These are phyloP conservation scores for Coemansia sp. DNA, from an alignment of 192 early-diverging fungal species.

Conservation along the genomic window DNA sequence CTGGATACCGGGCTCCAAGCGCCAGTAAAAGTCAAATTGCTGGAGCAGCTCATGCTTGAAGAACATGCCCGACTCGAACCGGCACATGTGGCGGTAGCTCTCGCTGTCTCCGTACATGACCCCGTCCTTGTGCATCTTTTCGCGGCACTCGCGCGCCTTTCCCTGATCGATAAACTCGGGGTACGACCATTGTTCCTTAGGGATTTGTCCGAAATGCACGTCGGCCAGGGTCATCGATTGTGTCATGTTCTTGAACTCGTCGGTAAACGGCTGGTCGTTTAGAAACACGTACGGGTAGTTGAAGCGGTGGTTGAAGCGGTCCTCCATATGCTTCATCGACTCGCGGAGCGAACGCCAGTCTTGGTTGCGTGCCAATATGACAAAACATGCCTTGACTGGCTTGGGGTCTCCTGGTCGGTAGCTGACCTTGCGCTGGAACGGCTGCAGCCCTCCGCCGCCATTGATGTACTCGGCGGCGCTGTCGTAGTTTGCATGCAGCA, in stretches of 20 bases:
- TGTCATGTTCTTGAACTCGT: constrained; percentile 59
- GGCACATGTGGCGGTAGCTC: constrained; percentile 40
- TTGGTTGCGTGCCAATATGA: constrained; percentile 66
- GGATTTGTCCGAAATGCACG: constrained; percentile 38
- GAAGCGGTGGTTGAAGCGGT: constrained; percentile 70
- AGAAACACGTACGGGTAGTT: constrained; percentile 80
- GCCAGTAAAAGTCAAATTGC: constrained; percentile 51
- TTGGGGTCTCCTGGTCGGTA: constrained; percentile 28
- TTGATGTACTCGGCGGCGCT: constrained; percentile 16
- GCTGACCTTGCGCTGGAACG: constrained; percentile 22
- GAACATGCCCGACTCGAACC: constrained; percentile 39
- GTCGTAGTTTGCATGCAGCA: constrained; percentile 41
- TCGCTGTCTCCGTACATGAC: constrained; percentile 41
- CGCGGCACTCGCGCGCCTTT: constrained; percentile 13
- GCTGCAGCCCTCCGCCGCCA: constrained; percentile 9
- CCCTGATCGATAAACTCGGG: constrained; percentile 44
- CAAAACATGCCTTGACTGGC: constrained; percentile 59
- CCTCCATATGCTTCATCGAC: constrained; percentile 60
- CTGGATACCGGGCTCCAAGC: constrained; percentile 48
- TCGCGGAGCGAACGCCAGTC: constrained; percentile 58
- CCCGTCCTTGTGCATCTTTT: constrained; percentile 54
- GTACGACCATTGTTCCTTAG: constrained; percentile 33
- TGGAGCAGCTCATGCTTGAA: constrained; percentile 36
- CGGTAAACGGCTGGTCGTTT: constrained; percentile 70
- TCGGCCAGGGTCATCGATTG: constrained; percentile 36